Percentiles rank a stretch among this genome's conserved stretches.
phyloP scores from a whole-genome alignment of 2,329 filamentous ascomycete species.

The Sporothrix phasma region DNA sequence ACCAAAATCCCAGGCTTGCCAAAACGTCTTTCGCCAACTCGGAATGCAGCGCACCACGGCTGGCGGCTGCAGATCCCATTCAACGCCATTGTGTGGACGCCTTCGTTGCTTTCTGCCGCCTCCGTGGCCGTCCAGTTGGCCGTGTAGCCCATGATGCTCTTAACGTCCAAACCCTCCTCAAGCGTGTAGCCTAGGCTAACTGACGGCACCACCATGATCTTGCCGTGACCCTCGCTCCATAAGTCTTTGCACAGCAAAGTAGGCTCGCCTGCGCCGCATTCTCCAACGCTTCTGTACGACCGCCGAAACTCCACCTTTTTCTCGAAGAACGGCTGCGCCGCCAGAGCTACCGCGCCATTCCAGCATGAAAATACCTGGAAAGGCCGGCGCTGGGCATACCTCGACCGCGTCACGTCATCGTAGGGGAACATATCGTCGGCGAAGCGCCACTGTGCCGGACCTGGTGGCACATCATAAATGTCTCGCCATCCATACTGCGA shows the following conservation, averaged over 20 bases:
- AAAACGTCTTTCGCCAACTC: slow-evolving; percentile 4
- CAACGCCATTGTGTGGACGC: neutral
- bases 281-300: neutral
- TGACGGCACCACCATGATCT: neutral
- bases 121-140: neutral
- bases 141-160: neutral
- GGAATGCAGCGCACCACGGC: neutral
- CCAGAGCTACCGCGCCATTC: neutral
- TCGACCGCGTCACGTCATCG: neutral
- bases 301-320: neutral
- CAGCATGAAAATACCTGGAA: slow-evolving; percentile 4
- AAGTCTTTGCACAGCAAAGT: slow-evolving; percentile 2
- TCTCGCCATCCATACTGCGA: neutral
- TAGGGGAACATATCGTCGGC: neutral
- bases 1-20: slow-evolving; percentile 1
- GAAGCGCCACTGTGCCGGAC: neutral
- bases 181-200: neutral
- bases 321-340: neutral
- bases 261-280: neutral
- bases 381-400: neutral
- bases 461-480: neutral
- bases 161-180: neutral
- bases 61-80: neutral
- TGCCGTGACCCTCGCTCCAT: neutral
- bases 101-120: neutral